Base-by-base conservation (phyloP, 805 yeast genomes). In the Dipodascus geniculatus region DNA sequence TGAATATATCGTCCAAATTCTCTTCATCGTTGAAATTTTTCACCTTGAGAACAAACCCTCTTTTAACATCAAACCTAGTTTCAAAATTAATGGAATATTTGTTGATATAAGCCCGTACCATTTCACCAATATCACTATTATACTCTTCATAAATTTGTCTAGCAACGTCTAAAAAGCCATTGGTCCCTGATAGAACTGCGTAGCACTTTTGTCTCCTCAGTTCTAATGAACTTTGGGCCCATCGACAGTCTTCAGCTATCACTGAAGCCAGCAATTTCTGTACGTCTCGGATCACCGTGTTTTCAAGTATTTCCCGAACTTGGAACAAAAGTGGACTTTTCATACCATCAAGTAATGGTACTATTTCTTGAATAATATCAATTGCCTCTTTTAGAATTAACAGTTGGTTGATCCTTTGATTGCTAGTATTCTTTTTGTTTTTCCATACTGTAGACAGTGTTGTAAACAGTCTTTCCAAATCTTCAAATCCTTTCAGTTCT, bases 381-480 rank as follows among this genome's bases (percentile, higher is more conserved):
- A n/a, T 38, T 4, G 44, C 11, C 14, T 38, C 44, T 38, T 38
- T 11, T 9, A 38, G 20, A 38, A 38, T 38, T 3, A 38, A 17
- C 11, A 38, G 19, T 38, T 38, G 44, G 14, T 38, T 28, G 14
- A 28, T 28, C 8, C 35, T 8, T 14, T 28, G 35, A 28, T 28
- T 14, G 35, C 35, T 28, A 28, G 14, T 14, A 8, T 28, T 28
- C 14, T 28, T 28, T 28, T 14, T 8, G 35, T 14, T 28, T 28
- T 8, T 28, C 35, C 35, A 28, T 28, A 28, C 35, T 28, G 44
- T 38, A 22, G 44, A 23, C 28, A 50, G 14, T 19, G 49, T 35
- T 8, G 53, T 50, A 20, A 50, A 50, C 3, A 22, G 44, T 14
- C 51, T 50, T 6, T 50, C 53, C 9, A 50, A 42, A 42, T 50